Percentiles rank a stretch among this genome's conserved stretches.
Conservation (phyloP, 2,329 filamentous ascomycete species). For the Paraconiothyrium sp. region DNA sequence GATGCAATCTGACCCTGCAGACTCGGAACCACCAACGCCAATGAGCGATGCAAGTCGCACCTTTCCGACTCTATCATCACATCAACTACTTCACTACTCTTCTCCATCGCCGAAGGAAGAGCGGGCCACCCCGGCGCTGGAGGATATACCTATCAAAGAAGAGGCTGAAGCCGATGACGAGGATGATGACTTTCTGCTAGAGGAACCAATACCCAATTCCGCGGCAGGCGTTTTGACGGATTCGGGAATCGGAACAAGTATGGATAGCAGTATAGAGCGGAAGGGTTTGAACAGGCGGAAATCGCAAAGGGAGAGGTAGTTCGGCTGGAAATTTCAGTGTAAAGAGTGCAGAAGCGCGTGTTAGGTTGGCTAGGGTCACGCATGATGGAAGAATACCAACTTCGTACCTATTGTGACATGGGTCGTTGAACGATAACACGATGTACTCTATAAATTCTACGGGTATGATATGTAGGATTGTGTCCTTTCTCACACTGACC, state of each 20-base stretch:
- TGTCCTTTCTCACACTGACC: background rate
- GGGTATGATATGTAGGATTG: background rate
- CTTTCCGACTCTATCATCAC: slow-evolving; percentile 59
- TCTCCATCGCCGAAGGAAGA: slow-evolving; percentile 36
- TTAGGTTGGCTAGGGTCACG: background rate
- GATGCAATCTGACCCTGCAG: slow-evolving; percentile 27
- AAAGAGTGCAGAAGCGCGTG: background rate
- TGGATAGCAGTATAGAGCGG: slow-evolving; percentile 51
- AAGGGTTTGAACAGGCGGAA: slow-evolving; percentile 30
- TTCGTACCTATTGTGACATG: background rate
- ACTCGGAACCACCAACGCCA: slow-evolving; percentile 29
- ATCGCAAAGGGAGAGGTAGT: slow-evolving; percentile 2
- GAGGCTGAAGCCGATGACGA: slow-evolving; percentile 52
- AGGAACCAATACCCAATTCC: slow-evolving; percentile 30
- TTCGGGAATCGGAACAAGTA: slow-evolving; percentile 60
- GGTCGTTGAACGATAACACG: background rate
- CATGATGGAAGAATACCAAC: background rate
- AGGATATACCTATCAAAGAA: slow-evolving; percentile 32
- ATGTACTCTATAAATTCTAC: background rate
- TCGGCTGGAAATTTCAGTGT: background rate
- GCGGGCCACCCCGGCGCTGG: slow-evolving; percentile 18
- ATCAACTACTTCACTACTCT: slow-evolving; percentile 53
- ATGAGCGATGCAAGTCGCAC: slow-evolving; percentile 59
- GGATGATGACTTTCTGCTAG: slow-evolving; percentile 56
- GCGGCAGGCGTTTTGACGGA: slow-evolving; percentile 40